phyloP scores from a whole-genome alignment of 2,329 filamentous ascomycete species.

The Aspergillus texensis region DNA sequence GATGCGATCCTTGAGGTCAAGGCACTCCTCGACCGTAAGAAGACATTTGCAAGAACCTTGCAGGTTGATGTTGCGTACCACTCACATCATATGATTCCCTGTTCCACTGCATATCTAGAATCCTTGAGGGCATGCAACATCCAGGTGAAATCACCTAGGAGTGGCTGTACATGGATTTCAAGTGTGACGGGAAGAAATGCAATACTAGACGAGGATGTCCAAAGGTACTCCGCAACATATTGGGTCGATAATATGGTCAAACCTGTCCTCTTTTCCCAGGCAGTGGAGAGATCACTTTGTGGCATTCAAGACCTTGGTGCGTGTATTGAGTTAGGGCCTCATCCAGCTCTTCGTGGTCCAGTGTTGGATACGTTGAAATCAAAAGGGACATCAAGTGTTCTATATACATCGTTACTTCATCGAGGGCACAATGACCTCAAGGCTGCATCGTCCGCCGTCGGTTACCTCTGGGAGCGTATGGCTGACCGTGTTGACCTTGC shows the following conservation, averaged over 20 bases:
- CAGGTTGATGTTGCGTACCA: constrained; percentile 16
- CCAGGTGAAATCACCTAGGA: neutral
- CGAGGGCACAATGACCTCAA: constrained; percentile 3
- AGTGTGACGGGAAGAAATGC: neutral
- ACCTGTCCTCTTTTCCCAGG: constrained; percentile 2
- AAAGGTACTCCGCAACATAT: neutral
- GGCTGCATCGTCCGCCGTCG: neutral
- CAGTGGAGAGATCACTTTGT: neutral
- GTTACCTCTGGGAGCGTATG: neutral
- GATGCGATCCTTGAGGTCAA: neutral
- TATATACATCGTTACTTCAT: neutral
- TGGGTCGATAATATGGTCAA: constrained; percentile 13
- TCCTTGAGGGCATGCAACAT: neutral
- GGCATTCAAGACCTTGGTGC: neutral
- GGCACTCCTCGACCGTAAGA: neutral
- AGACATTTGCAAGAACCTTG: constrained; percentile 1
- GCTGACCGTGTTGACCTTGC: neutral
- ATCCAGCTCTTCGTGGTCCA: constrained; percentile 7
- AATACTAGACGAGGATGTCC: neutral
- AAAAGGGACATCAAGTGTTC: neutral
- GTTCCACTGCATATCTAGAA: neutral
- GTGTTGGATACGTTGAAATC: neutral
- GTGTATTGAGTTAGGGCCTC: constrained; percentile 6
- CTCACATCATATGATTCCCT: constrained; percentile 9
- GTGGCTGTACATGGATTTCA: constrained; percentile 2